A percentile compares a stretch with the other conserved stretches of the same genome.
phyloP scores from a whole-genome alignment of 441 rosid genomes.

The Gossypium schwendimanii region DNA sequence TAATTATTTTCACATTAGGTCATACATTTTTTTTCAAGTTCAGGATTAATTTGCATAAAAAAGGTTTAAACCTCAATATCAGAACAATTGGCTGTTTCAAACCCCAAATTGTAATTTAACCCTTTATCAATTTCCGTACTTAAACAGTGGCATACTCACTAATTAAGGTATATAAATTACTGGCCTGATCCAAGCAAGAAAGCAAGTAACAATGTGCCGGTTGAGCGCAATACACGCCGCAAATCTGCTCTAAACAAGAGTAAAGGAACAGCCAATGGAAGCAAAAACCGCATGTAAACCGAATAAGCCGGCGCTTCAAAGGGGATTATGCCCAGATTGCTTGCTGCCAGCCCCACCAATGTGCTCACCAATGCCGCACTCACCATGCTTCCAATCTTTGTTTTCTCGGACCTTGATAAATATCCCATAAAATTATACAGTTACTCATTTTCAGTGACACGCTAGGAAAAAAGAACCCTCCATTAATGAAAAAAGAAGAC shows the following conservation, averaged over 20 bases:
- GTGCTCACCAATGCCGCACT: constrained; percentile 75
- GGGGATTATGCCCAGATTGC: constrained; percentile 64
- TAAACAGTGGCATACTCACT: neutral
- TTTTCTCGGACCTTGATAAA: constrained; percentile 60
- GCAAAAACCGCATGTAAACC: constrained; percentile 51
- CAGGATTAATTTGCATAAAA: too few species aligned
- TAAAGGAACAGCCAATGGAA: constrained; percentile 62
- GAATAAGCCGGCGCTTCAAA: constrained; percentile 61
- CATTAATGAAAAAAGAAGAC: neutral
- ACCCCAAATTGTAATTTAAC: too few species aligned
- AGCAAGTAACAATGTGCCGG: constrained; percentile 61
- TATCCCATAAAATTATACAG: neutral
- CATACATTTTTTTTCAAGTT: too few species aligned
- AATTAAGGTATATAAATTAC: neutral
- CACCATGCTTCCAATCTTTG: constrained; percentile 64
- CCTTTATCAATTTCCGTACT: too few species aligned
- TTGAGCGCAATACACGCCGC: constrained; percentile 49
- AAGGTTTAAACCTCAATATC: too few species aligned
- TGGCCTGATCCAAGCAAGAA: constrained; percentile 75
- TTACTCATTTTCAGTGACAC: neutral
- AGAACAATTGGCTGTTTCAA: too few species aligned
- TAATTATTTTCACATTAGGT: too few species aligned
- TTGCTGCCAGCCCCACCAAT: constrained; percentile 64
- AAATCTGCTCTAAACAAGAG: constrained; percentile 73
- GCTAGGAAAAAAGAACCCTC: neutral